Percentiles rank a stretch among this genome's conserved stretches.
Conservation (phyloP, 2,329 filamentous ascomycete genomes). For the Bipolaris bicolor region DNA sequence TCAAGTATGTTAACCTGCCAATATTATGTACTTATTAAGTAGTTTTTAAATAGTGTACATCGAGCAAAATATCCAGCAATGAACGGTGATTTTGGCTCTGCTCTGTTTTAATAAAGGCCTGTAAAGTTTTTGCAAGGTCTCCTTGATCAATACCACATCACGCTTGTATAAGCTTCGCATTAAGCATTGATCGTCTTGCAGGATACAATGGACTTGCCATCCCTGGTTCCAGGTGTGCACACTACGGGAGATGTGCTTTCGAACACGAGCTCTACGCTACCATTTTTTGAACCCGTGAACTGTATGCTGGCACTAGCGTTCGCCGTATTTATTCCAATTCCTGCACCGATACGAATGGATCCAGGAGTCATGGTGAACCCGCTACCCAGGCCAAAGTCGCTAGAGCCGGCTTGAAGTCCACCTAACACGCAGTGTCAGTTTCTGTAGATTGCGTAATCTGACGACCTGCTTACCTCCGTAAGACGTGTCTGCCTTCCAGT, state of each 20-base stretch:
- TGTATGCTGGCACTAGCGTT: conserved; percentile 15
- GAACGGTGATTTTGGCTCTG: background rate
- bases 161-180: background rate
- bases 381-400: conserved; percentile 13
- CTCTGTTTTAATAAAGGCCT: background rate
- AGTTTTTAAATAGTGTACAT: background rate
- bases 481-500: conserved; percentile 14
- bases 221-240: conserved; percentile 9
- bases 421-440: conserved; percentile 8
- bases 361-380: conserved; percentile 17
- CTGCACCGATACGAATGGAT: conserved; percentile 5
- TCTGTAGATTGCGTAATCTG: background rate
- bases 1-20: too few species aligned
- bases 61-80: background rate
- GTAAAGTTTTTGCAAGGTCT: background rate
- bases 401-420: conserved; percentile 19
- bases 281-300: conserved; percentile 15
- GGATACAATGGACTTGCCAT: conserved; percentile 1
- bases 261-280: conserved; percentile 14
- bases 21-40: background rate
- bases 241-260: conserved; percentile 4
- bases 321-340: conserved; percentile 15
- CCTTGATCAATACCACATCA: background rate
- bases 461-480: conserved; percentile 12
- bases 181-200: conserved; percentile 7